Base-by-base conservation (phyloP, 2,329 filamentous ascomycete genomes). In the Nigrospora oryzae region DNA sequence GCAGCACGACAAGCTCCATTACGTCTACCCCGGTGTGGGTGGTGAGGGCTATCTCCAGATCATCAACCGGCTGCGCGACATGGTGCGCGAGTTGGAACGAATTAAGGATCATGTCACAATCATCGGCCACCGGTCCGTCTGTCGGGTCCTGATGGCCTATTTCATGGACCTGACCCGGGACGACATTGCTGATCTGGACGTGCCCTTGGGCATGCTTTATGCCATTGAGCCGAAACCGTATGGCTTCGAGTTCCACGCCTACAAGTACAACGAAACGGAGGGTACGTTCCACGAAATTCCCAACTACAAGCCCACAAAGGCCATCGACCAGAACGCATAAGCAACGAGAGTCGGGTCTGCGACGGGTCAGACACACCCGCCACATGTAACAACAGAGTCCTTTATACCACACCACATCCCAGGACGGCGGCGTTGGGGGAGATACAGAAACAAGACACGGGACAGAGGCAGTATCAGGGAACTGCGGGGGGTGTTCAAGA, bases 211-310 rank as follows among this genome's bases (percentile, higher is more conserved):
- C 15, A 90, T 95, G 73, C 74, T 96, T 8, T 98, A 95, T 63
- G 87, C 89, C 54, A 84, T 98, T 40, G 91, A 98, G 65, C 93
- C 93, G 32, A 96, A 96, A 73, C 93, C 93, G 1, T 98, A 98
- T 54, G 93, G 93, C 13, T 90, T 96, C 47, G 91, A 95, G 49
- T 96, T 97, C 70, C 91, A 95, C 63, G 91, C 89, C 1, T 98
- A 95, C 71, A 80, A 83, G 49, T 98, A 95, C 69, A 87, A 95
- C 60, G 79, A 87, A 50, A 71, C 75, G 3, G 77, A 70, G 16
- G 81, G 84, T 50, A 89, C 84, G 76, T 98, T 98, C 56, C 82
- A 93, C 47, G 83, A 93, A 60, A 67, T 94, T 38, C 86, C 84
- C n/a, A 75, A 90, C 57, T 97, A 93, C 66, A 81, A 85, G 64